phyloP scores from a whole-genome alignment of 75 land plant species.

The Selaginella moellendorffii region DNA sequence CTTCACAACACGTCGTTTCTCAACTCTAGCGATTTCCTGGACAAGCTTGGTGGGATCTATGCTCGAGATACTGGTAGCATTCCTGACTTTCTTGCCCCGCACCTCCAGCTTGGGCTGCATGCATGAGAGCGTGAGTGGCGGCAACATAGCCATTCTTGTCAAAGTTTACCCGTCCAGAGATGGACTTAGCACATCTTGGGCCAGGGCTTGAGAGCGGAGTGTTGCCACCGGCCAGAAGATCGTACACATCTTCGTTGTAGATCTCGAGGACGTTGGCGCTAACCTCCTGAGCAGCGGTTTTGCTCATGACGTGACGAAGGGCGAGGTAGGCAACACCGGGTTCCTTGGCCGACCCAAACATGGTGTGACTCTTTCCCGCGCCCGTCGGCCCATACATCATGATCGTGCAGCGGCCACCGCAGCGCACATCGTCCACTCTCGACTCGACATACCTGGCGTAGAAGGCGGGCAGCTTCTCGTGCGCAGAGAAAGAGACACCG shows the following conservation, averaged over 20 bases:
- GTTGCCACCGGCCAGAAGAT: constrained; percentile 39
- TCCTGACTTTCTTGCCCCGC: constrained; percentile 88
- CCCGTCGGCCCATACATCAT: constrained; percentile 99
- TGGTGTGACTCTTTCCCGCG: constrained; percentile 91
- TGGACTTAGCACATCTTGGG: background rate
- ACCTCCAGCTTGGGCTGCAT: constrained; percentile 69
- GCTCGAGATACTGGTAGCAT: constrained; percentile 63
- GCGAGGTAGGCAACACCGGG: constrained; percentile 85
- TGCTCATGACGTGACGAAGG: constrained; percentile 48
- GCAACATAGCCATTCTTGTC: background rate
- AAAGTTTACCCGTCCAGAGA: too few relatives aligned
- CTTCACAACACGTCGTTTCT: constrained; percentile 78
- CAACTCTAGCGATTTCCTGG: constrained; percentile 80
- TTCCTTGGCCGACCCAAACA: constrained; percentile 74
- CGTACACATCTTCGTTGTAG: constrained; percentile 91
- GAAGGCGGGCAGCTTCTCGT: constrained; percentile 53
- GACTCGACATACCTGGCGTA: constrained; percentile 61
- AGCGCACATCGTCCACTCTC: constrained; percentile 53
- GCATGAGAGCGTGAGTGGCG: background rate
- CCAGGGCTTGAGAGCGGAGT: background rate
- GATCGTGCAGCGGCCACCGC: constrained; percentile 69
- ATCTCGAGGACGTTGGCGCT: constrained; percentile 89
- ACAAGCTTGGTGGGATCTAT: constrained; percentile 74
- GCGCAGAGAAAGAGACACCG: constrained; percentile 61
- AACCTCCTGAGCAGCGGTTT: constrained; percentile 18